Evolutionary conservation across 2,329 filamentous ascomycete genomes (phyloP), one percentile per base, ranked within the genome.

Genomic region (Botrytis aclada): DNA sequence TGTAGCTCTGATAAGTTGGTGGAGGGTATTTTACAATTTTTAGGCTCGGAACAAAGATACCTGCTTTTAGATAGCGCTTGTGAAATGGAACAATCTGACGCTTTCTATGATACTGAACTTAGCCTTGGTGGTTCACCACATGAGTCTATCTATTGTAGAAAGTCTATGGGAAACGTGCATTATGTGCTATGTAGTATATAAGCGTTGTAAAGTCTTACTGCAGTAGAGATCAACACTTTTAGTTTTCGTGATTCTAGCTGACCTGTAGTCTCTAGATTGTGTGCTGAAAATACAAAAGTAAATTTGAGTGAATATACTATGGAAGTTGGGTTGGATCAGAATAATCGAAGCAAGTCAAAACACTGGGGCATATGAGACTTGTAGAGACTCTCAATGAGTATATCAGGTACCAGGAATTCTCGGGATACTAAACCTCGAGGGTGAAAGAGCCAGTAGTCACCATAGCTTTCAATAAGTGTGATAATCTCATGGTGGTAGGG

Each of bases 41-140:
- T 7, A 4, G 3, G 16, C 4, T 1, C 16, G 6, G 8, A 43
- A 18, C 6, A 7, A 20, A 20, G 4, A 14, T 18, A 6, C 16
- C 16, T 43, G 16, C 10, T 41, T 41, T 43, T 7, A 18, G 41
- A 1, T 14, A 7, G 41, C 18, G 41, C 16, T 6, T 41, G 14
- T 41, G 39, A 16, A 41, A 7, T 43, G 18, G 41, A 18, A 43
- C 18, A 43, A 18, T 5, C 4, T 5, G 39, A 43, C 1, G 7
- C 18, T 43, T 51, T 10, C 12, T 51, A 51, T n/a, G 10, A n/a
- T 51, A n/a, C n/a, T 2, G 47, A 14, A 51, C 14, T 14, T 51
- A 25, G 25, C 25, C 5, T n/a, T n/a, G 4, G 5, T 14, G 7
- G 25, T 14, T 6, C 25, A 29, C 25, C 8, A 18, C 12, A 54